Conservation (phyloP, 352 stramenopile species). For the Pythium sukuiense region DNA sequence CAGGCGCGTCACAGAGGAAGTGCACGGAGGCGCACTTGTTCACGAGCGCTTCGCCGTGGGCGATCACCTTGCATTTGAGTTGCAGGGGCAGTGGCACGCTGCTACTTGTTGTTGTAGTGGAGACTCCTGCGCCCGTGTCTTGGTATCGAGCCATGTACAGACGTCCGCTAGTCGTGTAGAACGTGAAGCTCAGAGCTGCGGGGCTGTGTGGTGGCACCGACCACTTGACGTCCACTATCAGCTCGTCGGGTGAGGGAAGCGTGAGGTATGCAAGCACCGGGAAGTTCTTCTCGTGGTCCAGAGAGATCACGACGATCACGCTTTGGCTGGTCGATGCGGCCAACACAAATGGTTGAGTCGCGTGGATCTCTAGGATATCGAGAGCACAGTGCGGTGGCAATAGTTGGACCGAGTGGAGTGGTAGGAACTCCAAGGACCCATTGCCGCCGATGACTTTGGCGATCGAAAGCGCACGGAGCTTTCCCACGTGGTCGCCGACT, state of each 20-base stretch:
- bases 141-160: slow-evolving; percentile 54
- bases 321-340: slow-evolving; percentile 49
- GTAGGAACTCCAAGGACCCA: slow-evolving; percentile 54
- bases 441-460: slow-evolving; percentile 48
- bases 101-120: not conserved
- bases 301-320: slow-evolving; percentile 55
- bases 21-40: slow-evolving; percentile 36
- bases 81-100: slow-evolving; percentile 18
- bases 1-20: slow-evolving; percentile 47
- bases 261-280: slow-evolving; percentile 53
- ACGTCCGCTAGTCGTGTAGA: slow-evolving; percentile 45
- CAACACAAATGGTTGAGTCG: slow-evolving; percentile 52
- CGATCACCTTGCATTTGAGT: slow-evolving; percentile 45
- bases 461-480: slow-evolving; percentile 55
- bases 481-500: slow-evolving; percentile 56
- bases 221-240: slow-evolving; percentile 63
- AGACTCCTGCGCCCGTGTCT: slow-evolving; percentile 13
- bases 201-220: slow-evolving; percentile 36
- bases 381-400: slow-evolving; percentile 30
- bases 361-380: slow-evolving; percentile 62
- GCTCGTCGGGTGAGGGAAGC: slow-evolving; percentile 34
- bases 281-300: slow-evolving; percentile 77
- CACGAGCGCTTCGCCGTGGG: slow-evolving; percentile 45
- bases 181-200: slow-evolving; percentile 54
- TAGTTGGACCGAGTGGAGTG: slow-evolving; percentile 62